Base-by-base conservation (phyloP, 2,329 filamentous ascomycete species). In the Didymella glomerata region DNA sequence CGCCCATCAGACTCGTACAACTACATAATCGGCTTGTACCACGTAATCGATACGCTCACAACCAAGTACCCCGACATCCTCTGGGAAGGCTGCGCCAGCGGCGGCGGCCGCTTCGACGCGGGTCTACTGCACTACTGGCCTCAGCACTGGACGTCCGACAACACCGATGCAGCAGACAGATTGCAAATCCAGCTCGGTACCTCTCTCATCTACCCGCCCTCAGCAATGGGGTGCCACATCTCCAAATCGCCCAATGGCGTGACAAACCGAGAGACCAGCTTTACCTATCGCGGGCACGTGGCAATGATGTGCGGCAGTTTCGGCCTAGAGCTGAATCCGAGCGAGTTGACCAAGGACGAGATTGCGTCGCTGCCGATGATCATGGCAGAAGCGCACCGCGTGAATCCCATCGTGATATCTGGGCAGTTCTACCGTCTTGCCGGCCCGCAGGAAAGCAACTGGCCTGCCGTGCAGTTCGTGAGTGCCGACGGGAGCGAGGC, bases 301-400 rank as follows among this genome's bases (percentile, higher is more conserved):
- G 87, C 87, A 6, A 86, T 88, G 79, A 89, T 89, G 87, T 87
- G 87, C 54, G 87, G 87, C 2, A 87, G 85, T 0, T 89, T 89
- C 64, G 87, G 87, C 0, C 81, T 89, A 11, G 87, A 90, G 69
- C 80, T 90, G 8, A 81, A 88, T 67, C 87, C 87, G 0, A 76
- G 75, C 0, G 78, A 83, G 8, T 80, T 87, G 6, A 73, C 75
- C 0, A 77, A 77, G 0, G 81, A 82, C 13, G 87, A 89, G n/a
- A 79, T 76, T 46, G 79, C 76, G 0, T 77, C 79, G 28, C 79
- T 90, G 0, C 86, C 87, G 0, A 78, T 68, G 0, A 77, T 89
- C 1, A 83, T 90, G 57, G 77, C 73, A 0, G 77, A 84, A 6
- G 83, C 85, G 2, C 83, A 86, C 57, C 80, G 79, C 50, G 78